Percentiles rank a stretch among this genome's conserved stretches.
phyloP scores from a whole-genome alignment of 2,329 filamentous ascomycete genomes.

The Cercospora nicotianae region DNA sequence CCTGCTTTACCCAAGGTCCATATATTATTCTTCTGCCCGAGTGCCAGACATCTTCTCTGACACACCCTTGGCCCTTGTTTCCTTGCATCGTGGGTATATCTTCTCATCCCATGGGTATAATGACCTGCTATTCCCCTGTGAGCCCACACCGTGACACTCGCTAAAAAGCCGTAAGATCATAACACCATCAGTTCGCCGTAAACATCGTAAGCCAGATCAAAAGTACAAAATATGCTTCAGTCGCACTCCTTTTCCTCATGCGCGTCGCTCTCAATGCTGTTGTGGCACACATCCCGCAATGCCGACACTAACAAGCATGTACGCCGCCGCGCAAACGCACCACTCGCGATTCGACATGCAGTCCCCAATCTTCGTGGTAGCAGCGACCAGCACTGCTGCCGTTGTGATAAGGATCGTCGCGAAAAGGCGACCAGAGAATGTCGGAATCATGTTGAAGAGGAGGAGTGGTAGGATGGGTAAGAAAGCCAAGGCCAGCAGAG shows the following conservation, averaged over 20 bases:
- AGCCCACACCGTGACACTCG: neutral
- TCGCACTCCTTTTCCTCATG: neutral
- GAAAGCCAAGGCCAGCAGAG: slow-evolving; percentile 27
- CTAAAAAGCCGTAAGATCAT: neutral
- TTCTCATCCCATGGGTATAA: neutral
- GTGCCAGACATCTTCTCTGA: neutral
- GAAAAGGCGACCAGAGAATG: slow-evolving; percentile 43
- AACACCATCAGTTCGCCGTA: neutral
- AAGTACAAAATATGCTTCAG: neutral
- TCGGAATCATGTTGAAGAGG: slow-evolving; percentile 46
- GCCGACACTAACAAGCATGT: slow-evolving; percentile 44
- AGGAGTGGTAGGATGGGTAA: slow-evolving; percentile 45
- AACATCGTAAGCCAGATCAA: neutral
- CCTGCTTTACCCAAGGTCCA: neutral
- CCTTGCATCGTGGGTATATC: neutral
- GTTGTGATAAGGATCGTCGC: slow-evolving; percentile 43
- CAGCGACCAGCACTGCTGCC: slow-evolving; percentile 38
- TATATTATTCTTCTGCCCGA: neutral
- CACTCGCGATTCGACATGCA: slow-evolving; percentile 44
- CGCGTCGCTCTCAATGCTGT: neutral
- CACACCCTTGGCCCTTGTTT: neutral
- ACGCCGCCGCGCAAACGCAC: slow-evolving; percentile 42
- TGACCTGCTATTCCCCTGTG: neutral
- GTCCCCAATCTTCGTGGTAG: slow-evolving; percentile 38
- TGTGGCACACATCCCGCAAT: slow-evolving; percentile 31